Evolutionary conservation across 306 rosid species (phyloP), one percentile per base, ranked within the genome.

Genomic region (Quercus agrifolia): DNA sequence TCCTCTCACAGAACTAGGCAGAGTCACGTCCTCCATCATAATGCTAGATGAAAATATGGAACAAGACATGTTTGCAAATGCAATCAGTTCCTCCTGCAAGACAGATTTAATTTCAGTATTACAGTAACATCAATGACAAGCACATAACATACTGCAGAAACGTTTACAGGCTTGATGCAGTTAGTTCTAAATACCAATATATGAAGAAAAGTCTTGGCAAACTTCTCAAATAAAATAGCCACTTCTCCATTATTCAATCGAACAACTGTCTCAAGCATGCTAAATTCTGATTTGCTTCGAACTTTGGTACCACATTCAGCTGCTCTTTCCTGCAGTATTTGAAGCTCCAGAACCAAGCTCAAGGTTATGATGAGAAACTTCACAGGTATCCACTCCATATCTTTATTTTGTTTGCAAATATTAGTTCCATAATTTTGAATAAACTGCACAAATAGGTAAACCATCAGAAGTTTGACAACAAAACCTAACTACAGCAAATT

Each of bases 1-100:
- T 77, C 99, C 99, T 82, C 80, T 94, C 56, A 94, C 97, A 28
- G 95, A 85, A 84, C 95, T 83, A 61, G 99, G 97, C 30, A 94
- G 88, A 74, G 73, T 44, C 54, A 82, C 64, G 66, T 85, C 94
- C 55, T 86, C 93, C 69, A 14, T 69, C 75, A 31, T 81, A 80
- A 69, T 57, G 70, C 73, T 76, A 79, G 88, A 85, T 87, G 92
- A 92, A 84, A 92, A 92, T 77, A 94, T 83, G 68, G 91, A 87
- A 83, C 95, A 92, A 70, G 92, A 90, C 72, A 73, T 66, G 71
- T 83, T 78, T 73, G 99, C 90, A 77, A 86, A 86, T 62, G 84
- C 87, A 80, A 92, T 89, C 80, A 92, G 86, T 82, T 91, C 95
- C 74, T 82, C 93, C 99, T 94, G 92, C 86, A 84, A 72, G 69